Percentiles rank a stretch among this genome's conserved stretches.
phyloP scores from a whole-genome alignment of 2,329 filamentous ascomycete genomes.

The Clonostachys solani region DNA sequence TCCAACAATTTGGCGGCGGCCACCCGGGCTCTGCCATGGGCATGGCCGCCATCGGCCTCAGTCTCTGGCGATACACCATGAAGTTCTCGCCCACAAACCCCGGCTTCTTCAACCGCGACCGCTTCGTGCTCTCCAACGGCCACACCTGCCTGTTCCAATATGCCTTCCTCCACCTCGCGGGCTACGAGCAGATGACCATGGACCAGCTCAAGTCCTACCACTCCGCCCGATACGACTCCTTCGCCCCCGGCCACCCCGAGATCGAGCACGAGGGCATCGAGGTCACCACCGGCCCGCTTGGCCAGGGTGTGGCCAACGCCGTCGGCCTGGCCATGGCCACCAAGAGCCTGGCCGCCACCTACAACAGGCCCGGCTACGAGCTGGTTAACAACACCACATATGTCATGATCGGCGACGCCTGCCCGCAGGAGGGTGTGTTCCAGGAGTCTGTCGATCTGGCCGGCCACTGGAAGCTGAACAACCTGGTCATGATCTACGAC shows the following conservation, averaged over 20 bases:
- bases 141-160: conserved; percentile 53
- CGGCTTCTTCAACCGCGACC: conserved; percentile 56
- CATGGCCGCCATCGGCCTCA: conserved; percentile 58
- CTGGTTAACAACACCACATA: conserved; percentile 47
- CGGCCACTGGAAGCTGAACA: conserved; percentile 50
- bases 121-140: conserved; percentile 58
- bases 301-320: conserved; percentile 55
- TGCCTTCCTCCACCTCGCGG: conserved; percentile 44
- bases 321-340: conserved; percentile 54
- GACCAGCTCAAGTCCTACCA: conserved; percentile 53
- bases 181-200: conserved; percentile 50
- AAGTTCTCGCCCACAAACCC: conserved; percentile 51
- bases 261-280: conserved; percentile 54
- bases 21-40: conserved; percentile 64
- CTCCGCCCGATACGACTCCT: conserved; percentile 33
- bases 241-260: conserved; percentile 52
- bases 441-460: conserved; percentile 53
- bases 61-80: conserved; percentile 59
- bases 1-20: conserved; percentile 65
- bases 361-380: conserved; percentile 43
- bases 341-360: conserved; percentile 49
- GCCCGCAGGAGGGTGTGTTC: conserved; percentile 53
- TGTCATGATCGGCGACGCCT: conserved; percentile 55
- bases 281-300: conserved; percentile 55
- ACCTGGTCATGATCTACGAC: conserved; percentile 54